Evolutionary conservation across 345 rosid genomes (phyloP).

Genomic region (Cardiospermum halicacabum): DNA sequence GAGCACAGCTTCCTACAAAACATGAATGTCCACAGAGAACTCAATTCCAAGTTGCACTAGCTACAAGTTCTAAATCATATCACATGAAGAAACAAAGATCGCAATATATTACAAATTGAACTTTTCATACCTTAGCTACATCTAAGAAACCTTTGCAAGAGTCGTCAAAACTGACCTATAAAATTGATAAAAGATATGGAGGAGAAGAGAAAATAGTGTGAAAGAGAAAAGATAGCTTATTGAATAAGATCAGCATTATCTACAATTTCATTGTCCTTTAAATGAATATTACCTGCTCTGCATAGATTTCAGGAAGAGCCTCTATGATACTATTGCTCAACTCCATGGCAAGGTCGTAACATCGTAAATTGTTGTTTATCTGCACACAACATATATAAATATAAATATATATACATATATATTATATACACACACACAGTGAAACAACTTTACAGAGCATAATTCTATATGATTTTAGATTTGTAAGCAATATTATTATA

Average conservation of each 20-base stretch:
- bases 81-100: background rate
- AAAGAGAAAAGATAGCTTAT: background rate
- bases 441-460: no score
- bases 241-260: constrained; percentile 6
- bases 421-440: no score
- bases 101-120: background rate
- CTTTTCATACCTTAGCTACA: constrained; percentile 76
- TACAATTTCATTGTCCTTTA: no score
- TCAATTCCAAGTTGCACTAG: background rate
- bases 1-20: constrained; percentile 84
- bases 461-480: no score
- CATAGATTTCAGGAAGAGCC: constrained; percentile 93
- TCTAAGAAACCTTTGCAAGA: constrained; percentile 97
- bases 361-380: constrained; percentile 96
- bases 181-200: constrained; percentile 10
- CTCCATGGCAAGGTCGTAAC: constrained; percentile 99
- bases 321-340: constrained; percentile 79
- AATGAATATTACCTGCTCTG: constrained; percentile 98
- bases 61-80: background rate
- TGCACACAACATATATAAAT: constrained; percentile 25
- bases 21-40: constrained; percentile 7
- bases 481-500: no score
- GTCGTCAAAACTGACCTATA: constrained; percentile 94
- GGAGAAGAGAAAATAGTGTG: background rate
- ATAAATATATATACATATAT: no score